phyloP scores from a whole-genome alignment of 176 grass and related monocot genomes.

The Pontederia crassipes region DNA sequence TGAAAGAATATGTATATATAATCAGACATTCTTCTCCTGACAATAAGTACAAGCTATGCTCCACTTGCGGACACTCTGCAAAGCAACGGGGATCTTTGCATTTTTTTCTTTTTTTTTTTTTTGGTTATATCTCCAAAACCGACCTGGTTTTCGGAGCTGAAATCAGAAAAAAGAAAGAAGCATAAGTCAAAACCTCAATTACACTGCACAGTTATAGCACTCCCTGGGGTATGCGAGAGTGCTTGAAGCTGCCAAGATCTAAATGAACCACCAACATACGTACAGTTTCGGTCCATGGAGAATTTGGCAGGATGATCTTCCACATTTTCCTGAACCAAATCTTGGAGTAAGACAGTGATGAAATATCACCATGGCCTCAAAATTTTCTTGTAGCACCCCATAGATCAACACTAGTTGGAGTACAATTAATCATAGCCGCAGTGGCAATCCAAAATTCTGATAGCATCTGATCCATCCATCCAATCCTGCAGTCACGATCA shows the following conservation, averaged over 20 bases:
- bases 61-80: not conserved
- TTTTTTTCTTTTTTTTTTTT: too few relatives aligned
- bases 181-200: not conserved
- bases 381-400: not conserved
- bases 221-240: not conserved
- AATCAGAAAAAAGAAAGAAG: too few relatives aligned
- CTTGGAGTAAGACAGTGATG: not conserved
- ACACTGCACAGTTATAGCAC: not conserved
- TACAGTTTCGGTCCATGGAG: not conserved
- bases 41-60: not conserved
- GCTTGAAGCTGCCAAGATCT: not conserved
- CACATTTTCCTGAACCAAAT: not conserved
- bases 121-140: not conserved
- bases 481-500: conserved; percentile 78
- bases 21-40: not conserved
- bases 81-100: not conserved
- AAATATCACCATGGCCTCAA: not conserved
- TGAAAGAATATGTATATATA: not conserved
- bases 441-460: conserved; percentile 78
- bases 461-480: conserved; percentile 67
- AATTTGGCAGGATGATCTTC: not conserved
- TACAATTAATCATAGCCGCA: conserved; percentile 33
- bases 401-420: not conserved
- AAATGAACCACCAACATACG: not conserved
- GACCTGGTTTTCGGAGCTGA: not conserved